phyloP scores from a whole-genome alignment of 2,329 filamentous ascomycete genomes.

The Lasiodiplodia gonubiensis region DNA sequence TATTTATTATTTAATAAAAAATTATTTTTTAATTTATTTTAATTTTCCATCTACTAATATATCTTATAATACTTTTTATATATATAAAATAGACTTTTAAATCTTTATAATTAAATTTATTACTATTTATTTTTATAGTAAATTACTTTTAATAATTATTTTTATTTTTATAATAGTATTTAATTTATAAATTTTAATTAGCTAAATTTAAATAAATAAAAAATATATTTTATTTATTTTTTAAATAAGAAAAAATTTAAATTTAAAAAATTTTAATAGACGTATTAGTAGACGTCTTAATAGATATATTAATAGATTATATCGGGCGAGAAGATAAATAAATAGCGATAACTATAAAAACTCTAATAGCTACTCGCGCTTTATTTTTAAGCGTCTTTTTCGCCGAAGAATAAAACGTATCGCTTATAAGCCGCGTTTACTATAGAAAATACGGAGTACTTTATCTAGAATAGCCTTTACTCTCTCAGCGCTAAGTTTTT shows the following conservation, averaged over 20 bases:
- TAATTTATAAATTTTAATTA: background rate
- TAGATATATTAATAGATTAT: too few species aligned
- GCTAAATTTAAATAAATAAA: background rate
- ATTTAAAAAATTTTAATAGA: background rate
- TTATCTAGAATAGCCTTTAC: constrained; percentile 65
- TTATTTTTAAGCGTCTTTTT: too few species aligned
- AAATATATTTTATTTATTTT: too few species aligned
- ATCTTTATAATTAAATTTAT: too few species aligned
- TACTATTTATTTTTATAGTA: background rate
- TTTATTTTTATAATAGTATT: background rate
- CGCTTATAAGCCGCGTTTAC: constrained; percentile 11
- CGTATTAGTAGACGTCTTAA: background rate
- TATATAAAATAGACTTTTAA: too few species aligned
- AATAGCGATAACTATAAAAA: too few species aligned
- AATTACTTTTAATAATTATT: background rate
- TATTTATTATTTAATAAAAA: background rate
- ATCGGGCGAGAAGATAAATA: too few species aligned
- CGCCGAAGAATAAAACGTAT: too few species aligned
- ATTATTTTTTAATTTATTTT: background rate
- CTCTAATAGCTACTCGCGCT: too few species aligned
- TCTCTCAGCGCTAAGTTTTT: constrained; percentile 63
- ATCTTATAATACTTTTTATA: too few species aligned
- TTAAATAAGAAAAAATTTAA: background rate
- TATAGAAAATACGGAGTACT: constrained; percentile 39
- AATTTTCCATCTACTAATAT: too few species aligned